Conservation (phyloP, 352 stramenopile species). For the Globisporangium barbulae region DNA sequence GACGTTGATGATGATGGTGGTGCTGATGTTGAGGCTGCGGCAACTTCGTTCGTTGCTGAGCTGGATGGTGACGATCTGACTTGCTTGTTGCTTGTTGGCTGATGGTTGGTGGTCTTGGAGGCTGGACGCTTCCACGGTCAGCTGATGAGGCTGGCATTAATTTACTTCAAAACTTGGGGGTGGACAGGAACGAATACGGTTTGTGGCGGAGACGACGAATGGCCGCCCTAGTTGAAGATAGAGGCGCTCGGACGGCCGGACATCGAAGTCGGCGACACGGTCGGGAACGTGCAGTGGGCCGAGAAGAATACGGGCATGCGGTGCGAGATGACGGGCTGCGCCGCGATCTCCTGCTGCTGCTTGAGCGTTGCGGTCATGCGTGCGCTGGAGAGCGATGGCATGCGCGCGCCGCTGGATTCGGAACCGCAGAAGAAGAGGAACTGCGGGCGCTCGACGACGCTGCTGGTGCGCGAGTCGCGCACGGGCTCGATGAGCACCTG, state of each 20-base stretch:
- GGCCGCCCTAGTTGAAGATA: constrained; percentile 20
- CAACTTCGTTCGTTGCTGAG: constrained; percentile 9
- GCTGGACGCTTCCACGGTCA: not conserved
- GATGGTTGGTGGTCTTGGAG: not conserved
- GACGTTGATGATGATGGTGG: not conserved
- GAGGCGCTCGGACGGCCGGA: constrained; percentile 18
- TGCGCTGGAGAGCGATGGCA: constrained; percentile 7
- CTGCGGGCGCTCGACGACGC: constrained; percentile 44
- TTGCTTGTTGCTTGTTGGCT: not conserved
- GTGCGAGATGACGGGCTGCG: constrained; percentile 48
- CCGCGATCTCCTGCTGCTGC: constrained; percentile 9
- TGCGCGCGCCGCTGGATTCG: constrained; percentile 28
- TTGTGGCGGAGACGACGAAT: not conserved
- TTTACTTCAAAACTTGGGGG: constrained; percentile 8
- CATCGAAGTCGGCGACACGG: constrained; percentile 24
- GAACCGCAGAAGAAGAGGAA: constrained; percentile 79
- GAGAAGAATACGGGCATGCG: constrained; percentile 75
- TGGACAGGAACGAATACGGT: not conserved
- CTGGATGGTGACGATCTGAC: not conserved
- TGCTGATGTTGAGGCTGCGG: not conserved
- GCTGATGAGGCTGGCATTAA: constrained; percentile 1
- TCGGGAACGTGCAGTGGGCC: constrained; percentile 13
- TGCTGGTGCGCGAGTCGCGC: constrained; percentile 27
- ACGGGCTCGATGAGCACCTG: constrained; percentile 5
- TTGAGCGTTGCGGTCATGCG: constrained; percentile 14